Base-by-base conservation (phyloP, 1,284 basidiomycete genomes). In the Boletus hoseneyae region DNA sequence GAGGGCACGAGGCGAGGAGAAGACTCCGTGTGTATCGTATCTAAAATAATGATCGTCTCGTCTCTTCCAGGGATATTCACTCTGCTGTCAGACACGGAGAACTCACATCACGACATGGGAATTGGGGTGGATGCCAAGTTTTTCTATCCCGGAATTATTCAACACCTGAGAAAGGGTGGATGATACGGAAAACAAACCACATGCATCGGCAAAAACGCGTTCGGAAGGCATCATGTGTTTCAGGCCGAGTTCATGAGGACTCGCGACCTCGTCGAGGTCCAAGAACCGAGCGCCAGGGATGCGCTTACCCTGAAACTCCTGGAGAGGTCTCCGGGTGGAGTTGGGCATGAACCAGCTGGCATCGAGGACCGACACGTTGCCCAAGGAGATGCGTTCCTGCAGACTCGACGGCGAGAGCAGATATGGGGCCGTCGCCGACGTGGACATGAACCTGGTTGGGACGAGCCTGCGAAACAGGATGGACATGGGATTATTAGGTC, bases 151-250 rank as follows among this genome's bases (percentile, higher is more conserved):
- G 37, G 37, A 45, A 33, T 27, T 21, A 36, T 46, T 60, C 45
- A 53, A 36, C 23, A 48, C 16, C 36, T 27, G 50, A 42, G 47
- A 25, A 29, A 45, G 41, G 40, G 11, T 3, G 44, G 40, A 21
- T 16, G 37, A 33, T 18, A 44, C 12, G 43, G 50, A 53, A 49
- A 18, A 66, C 83, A 57, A 70, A 93, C 91, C 82, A 61, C 89
- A 93, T 9, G 90, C 86, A 49, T 80, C 72, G 15, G 86, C 85
- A 68, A 98, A 98, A n/a, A 73, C 70, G 36, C 79, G 74, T 27
- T 73, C 73, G 16, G 75, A 70, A 4, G 96, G 96, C 79, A 98
- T 86, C 94, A 98, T 98, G 71, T 98, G 95, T 60, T 88, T 89
- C 16, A 98, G 73, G 12, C 87, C 87, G 5, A 93, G 75, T 61